Percentiles rank a stretch among this genome's conserved stretches.
phyloP scores from a whole-genome alignment of 2,329 filamentous ascomycete genomes.

The Septoria linicola region DNA sequence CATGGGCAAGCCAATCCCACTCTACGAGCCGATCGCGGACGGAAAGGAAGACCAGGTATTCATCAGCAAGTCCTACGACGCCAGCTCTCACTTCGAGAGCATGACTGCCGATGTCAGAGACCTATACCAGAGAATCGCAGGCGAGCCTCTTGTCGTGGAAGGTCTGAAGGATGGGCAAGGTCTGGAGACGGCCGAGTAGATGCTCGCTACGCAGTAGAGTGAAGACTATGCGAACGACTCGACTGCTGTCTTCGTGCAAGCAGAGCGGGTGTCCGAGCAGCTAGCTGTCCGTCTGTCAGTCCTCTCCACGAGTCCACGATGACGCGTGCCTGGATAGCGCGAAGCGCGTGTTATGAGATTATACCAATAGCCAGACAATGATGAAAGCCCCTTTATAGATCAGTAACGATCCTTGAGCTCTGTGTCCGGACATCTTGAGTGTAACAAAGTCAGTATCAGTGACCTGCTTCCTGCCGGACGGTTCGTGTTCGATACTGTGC shows the following conservation, averaged over 20 bases:
- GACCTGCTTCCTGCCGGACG: too few species aligned
- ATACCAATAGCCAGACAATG: neutral
- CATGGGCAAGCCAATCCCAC: conserved; percentile 86
- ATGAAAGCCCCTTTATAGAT: too few species aligned
- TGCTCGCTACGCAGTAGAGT: neutral
- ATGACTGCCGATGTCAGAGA: conserved; percentile 90
- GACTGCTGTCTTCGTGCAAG: too few species aligned
- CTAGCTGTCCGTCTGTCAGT: too few species aligned
- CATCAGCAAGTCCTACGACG: conserved; percentile 98
- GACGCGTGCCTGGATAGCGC: too few species aligned
- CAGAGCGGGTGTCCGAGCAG: too few species aligned
- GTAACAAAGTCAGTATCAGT: neutral
- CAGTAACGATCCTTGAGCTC: too few species aligned
- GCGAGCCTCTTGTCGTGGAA: conserved; percentile 84
- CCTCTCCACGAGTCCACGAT: too few species aligned
- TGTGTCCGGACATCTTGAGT: too few species aligned
- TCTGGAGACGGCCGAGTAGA: conserved; percentile 42
- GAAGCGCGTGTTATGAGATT: neutral
- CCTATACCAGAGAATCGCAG: conserved; percentile 80
- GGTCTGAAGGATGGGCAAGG: conserved; percentile 77
- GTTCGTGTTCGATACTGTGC: too few species aligned
- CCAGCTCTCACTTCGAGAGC: conserved; percentile 96
- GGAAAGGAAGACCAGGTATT: conserved; percentile 88
- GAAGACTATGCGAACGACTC: too few species aligned
- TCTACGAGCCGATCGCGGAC: conserved; percentile 85